A percentile compares a stretch with the other conserved stretches of the same genome.
Conservation (phyloP, 192 early-diverging fungal species). For the Geranomyces michiganensis region DNA sequence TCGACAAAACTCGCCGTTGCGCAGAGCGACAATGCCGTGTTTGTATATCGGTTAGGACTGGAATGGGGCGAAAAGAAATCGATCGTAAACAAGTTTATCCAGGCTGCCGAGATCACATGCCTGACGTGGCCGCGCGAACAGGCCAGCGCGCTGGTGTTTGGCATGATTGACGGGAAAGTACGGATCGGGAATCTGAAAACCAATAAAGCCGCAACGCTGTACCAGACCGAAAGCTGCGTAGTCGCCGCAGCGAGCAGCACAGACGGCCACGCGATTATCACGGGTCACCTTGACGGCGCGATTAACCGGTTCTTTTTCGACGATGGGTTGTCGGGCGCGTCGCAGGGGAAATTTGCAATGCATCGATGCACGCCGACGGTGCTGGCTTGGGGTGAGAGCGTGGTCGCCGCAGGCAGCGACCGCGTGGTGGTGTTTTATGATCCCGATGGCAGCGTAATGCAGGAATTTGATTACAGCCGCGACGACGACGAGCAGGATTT, state of each 20-base stretch:
- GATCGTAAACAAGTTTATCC: constrained; percentile 71
- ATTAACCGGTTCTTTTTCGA: constrained; percentile 70
- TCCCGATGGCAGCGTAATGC: constrained; percentile 45
- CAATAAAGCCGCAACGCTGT: constrained; percentile 69
- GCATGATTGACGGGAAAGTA: constrained; percentile 64
- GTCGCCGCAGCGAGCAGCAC: constrained; percentile 53
- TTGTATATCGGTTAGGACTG: constrained; percentile 67
- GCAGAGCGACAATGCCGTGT: constrained; percentile 63
- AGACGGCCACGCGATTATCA: constrained; percentile 64
- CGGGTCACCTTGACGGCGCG: constrained; percentile 62
- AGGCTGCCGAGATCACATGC: constrained; percentile 63
- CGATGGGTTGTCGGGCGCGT: constrained; percentile 63
- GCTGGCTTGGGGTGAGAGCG: constrained; percentile 59
- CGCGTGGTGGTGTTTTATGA: constrained; percentile 60
- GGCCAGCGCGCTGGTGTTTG: constrained; percentile 64
- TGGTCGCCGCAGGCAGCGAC: constrained; percentile 59
- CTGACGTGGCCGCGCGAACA: constrained; percentile 66
- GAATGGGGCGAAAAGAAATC: constrained; percentile 73
- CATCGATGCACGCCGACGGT: constrained; percentile 54
- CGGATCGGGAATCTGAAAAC: constrained; percentile 67
- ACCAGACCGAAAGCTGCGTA: constrained; percentile 64
- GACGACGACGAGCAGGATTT: constrained; percentile 63
- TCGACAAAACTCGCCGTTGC: constrained; percentile 65
- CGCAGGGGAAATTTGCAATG: constrained; percentile 64
- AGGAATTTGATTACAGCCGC: constrained; percentile 62